A percentile compares a stretch with the other conserved stretches of the same genome.
Evolutionary conservation across 2,329 filamentous ascomycete species (phyloP).

Genomic region (Colletotrichum scovillei): DNA sequence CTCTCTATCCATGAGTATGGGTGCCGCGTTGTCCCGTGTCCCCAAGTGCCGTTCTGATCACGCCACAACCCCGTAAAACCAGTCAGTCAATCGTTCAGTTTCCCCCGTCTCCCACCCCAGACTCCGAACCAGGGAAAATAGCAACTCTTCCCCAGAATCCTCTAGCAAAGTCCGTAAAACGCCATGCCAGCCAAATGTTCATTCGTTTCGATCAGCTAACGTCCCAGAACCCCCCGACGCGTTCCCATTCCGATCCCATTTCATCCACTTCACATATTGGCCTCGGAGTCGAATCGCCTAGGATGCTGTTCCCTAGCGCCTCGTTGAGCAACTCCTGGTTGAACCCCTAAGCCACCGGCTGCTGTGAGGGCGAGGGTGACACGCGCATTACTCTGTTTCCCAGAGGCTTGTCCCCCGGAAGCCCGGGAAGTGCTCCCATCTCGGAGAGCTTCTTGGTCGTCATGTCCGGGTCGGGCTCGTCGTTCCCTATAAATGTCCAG

Average conservation of each 20-base stretch:
- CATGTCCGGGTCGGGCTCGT: conserved; percentile 58
- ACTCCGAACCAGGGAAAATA: conserved; percentile 15
- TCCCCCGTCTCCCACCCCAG: background rate
- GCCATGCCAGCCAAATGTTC: conserved; percentile 3
- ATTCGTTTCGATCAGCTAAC: background rate
- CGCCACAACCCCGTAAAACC: conserved; percentile 4
- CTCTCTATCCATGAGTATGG: conserved; percentile 22
- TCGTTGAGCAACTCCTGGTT: background rate
- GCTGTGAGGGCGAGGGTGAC: conserved; percentile 17
- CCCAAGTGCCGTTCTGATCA: background rate
- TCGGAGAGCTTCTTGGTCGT: conserved; percentile 51
- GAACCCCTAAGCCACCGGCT: conserved; percentile 19
- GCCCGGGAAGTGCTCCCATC: conserved; percentile 13
- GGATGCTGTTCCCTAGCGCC: background rate
- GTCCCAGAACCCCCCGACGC: background rate
- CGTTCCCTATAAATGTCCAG: conserved; percentile 87
- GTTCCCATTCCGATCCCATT: conserved; percentile 8
- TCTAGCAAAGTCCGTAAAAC: conserved; percentile 23
- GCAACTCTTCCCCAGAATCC: background rate
- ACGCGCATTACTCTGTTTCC: conserved; percentile 14
- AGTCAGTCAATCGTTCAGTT: background rate
- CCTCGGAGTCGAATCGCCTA: background rate
- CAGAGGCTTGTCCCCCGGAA: conserved; percentile 13
- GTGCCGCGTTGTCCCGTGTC: conserved; percentile 8
- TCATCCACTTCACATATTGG: background rate